These are phyloP conservation scores for Saprolegnia diclina DNA, from an alignment of 352 stramenopile species.

Conservation along the genomic window DNA sequence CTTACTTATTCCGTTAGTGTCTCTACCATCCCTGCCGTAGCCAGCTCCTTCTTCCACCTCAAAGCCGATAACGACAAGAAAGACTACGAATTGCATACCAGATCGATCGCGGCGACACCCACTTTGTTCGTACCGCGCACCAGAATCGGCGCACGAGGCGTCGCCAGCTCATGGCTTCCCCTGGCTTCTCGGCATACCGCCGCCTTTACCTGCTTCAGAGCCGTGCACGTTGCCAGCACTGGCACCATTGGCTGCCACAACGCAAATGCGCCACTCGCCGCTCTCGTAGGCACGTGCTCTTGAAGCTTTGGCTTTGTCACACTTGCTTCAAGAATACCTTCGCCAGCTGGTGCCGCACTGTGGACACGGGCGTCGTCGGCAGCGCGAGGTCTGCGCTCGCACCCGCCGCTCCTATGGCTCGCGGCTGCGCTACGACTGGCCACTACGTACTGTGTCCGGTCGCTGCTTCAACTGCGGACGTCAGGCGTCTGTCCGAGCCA, in stretches of 20 bases:
- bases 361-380: not conserved
- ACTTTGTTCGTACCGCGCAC: not conserved
- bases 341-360: not conserved
- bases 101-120: not conserved
- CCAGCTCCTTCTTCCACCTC: too few species aligned
- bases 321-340: not conserved
- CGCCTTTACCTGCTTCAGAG: conserved; percentile 7
- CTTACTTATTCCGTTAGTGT: too few species aligned
- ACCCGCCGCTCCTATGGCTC: too few species aligned
- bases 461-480: too few species aligned
- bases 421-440: too few species aligned
- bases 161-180: not conserved
- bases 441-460: too few species aligned
- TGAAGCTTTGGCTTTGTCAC: conserved; percentile 15
- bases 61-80: not conserved
- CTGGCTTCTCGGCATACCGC: not conserved
- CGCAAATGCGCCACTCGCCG: not conserved
- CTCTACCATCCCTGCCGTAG: too few species aligned
- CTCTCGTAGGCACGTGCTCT: not conserved
- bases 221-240: conserved; percentile 3
- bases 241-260: conserved; percentile 1
- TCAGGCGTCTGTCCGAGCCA: too few species aligned
- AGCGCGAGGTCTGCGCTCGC: too few species aligned
- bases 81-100: not conserved
- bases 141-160: not conserved